Evolutionary conservation across 352 stramenopile species (phyloP).

Genomic region (Phytopythium ostracodes): DNA sequence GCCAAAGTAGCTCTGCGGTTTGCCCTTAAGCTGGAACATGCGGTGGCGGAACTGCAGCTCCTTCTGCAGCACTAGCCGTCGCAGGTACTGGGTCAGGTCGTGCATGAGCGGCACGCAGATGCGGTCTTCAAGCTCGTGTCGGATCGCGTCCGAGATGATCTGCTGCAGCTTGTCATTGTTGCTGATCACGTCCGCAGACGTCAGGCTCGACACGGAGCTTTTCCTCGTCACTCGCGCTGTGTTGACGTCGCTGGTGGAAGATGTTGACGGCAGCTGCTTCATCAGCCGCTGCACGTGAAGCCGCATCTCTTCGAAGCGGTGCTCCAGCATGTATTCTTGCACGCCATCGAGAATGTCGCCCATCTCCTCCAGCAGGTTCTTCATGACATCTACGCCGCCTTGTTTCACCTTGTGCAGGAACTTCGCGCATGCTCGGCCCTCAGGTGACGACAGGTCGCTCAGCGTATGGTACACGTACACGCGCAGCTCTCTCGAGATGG

Average conservation of each 20-base stretch:
- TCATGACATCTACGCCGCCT: conserved; percentile 33
- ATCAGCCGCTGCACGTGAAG: conserved; percentile 58
- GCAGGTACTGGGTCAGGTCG: conserved; percentile 41
- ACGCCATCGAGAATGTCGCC: conserved; percentile 76
- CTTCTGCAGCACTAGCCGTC: conserved; percentile 49
- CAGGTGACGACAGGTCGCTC: conserved; percentile 67
- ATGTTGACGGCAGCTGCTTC: conserved; percentile 26
- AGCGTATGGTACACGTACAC: conserved; percentile 82
- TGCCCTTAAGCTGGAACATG: conserved; percentile 57
- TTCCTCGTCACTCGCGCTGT: conserved; percentile 23
- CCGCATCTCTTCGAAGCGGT: conserved; percentile 78
- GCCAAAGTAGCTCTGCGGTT: conserved; percentile 80
- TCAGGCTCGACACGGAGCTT: conserved; percentile 67
- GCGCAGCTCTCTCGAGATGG: conserved; percentile 67
- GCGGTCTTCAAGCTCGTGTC: conserved; percentile 76
- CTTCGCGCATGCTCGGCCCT: conserved; percentile 75
- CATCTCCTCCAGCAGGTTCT: conserved; percentile 68
- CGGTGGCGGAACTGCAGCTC: conserved; percentile 72
- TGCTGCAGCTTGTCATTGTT: conserved; percentile 76
- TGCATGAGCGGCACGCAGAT: conserved; percentile 79
- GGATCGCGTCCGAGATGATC: conserved; percentile 78
- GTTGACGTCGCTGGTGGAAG: conserved; percentile 7
- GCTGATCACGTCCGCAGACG: conserved; percentile 49
- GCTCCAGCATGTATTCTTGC: conserved; percentile 85
- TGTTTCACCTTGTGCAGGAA: conserved; percentile 62